Conservation (phyloP, 768 basidiomycete genomes). For the Trametes cubensis region DNA sequence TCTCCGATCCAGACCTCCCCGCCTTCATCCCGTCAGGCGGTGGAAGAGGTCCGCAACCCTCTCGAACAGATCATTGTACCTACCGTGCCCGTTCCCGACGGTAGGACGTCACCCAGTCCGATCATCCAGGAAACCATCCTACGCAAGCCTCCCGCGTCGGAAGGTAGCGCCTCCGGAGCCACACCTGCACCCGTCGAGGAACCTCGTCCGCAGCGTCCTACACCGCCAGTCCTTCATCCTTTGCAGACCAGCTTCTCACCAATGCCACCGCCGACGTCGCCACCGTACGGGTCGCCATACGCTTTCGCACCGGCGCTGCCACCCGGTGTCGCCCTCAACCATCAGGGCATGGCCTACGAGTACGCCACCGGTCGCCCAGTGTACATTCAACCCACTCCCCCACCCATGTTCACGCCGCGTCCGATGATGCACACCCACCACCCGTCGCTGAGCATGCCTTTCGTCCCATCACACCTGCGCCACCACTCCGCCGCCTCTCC, state of each 20-base stretch:
- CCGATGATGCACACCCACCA: constrained; percentile 62
- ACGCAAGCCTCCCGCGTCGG: constrained; percentile 38
- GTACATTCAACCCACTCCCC: constrained; percentile 59
- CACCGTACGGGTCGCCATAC: constrained; percentile 71
- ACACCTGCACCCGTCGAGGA: constrained; percentile 14
- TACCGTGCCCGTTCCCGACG: constrained; percentile 10
- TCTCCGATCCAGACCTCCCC: constrained; percentile 20
- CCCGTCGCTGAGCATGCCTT: constrained; percentile 48
- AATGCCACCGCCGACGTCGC: constrained; percentile 47
- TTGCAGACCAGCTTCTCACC: constrained; percentile 48
- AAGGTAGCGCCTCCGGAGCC: constrained; percentile 23
- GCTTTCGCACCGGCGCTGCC: constrained; percentile 57
- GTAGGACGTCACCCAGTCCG: constrained; percentile 22
- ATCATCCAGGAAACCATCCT: constrained; percentile 53
- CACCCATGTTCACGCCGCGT: constrained; percentile 68
- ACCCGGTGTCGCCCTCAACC: constrained; percentile 72
- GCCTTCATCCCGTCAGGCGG: not conserved
- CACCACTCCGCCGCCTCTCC: constrained; percentile 60
- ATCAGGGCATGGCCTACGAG: constrained; percentile 81
- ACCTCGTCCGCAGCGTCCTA: constrained; percentile 28
- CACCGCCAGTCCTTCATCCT: constrained; percentile 45
- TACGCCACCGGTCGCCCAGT: constrained; percentile 81
- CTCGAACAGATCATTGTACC: constrained; percentile 14
- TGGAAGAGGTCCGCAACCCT: constrained; percentile 5
- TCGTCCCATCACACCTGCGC: constrained; percentile 64